Base-by-base conservation (phyloP, 2,329 filamentous ascomycete genomes). In the Lojkania enalia region DNA sequence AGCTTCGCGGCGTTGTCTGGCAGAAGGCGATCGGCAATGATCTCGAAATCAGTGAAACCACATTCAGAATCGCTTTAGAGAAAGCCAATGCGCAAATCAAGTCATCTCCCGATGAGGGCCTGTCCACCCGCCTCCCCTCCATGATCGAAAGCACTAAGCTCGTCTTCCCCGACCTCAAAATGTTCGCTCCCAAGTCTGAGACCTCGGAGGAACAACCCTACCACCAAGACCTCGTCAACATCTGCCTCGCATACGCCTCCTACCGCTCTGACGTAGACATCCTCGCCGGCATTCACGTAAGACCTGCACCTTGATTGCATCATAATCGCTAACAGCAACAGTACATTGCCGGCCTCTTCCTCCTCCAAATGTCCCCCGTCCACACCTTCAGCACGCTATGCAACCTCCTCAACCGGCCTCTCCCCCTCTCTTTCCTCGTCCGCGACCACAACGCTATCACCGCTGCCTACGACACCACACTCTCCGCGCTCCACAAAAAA, bases 201-300 rank as follows among this genome's bases (percentile, higher is more conserved):
- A 48, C 49, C 3, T 39, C 51, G n/a, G 59, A 64, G 20, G 80
- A 75, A 72, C 84, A 81, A 0, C 86, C 87, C 1, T 73, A 91
- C 9, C 82, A 91, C 61, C 74, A 82, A 45, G 77, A 79, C 27
- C 73, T 94, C 20, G 74, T 86, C 14, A 84, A 92, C 61, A 82
- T 94, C 7, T 75, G 92, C 48, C 84, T 84, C 58, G 89, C 88
- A 5, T 92, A 92, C 68, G 78, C 84, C 42, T 87, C 90, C 81
- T 94, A 94, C 69, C 80, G 88, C 49, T 86, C 84, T 54, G 88
- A 94, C 63, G 86, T 92, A 59, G 87, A 88, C 51, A 90, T 90
- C 60, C 79, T 88, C 45, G 77, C 79, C 50, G 87, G 87, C 42
- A 87, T 85, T 54, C 87, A 90, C 63, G 84, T 88, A 69, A 77